Evolutionary conservation across 2,329 filamentous ascomycete genomes (phyloP).

Genomic region (Xylariales sp.): DNA sequence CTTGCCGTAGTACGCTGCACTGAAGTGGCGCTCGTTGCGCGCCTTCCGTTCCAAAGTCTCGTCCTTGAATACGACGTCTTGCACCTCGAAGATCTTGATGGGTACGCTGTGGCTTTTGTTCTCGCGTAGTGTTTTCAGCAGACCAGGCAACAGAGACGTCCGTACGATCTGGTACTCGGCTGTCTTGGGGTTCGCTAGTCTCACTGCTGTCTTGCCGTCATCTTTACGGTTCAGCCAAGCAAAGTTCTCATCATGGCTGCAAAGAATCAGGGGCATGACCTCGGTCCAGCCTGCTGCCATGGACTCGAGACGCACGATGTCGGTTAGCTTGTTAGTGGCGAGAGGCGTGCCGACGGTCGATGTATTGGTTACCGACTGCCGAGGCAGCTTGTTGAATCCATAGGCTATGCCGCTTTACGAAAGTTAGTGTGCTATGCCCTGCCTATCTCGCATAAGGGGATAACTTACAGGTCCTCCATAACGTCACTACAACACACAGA

Average conservation of each 20-base stretch:
- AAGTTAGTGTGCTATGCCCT: too few species aligned
- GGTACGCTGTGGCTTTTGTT: conserved; percentile 72
- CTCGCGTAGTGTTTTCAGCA: conserved; percentile 74
- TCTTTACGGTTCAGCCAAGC: conserved; percentile 79
- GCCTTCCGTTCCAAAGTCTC: conserved; percentile 71
- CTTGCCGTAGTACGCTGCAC: conserved; percentile 85
- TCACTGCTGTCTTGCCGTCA: conserved; percentile 65
- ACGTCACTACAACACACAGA: too few species aligned
- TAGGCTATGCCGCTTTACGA: conserved; percentile 97
- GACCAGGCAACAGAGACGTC: conserved; percentile 66
- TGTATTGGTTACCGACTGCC: conserved; percentile 79
- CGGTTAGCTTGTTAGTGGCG: conserved; percentile 87
- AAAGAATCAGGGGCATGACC: conserved; percentile 92
- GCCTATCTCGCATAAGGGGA: too few species aligned
- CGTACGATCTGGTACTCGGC: conserved; percentile 76
- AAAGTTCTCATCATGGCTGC: conserved; percentile 98
- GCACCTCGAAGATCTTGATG: conserved; percentile 75
- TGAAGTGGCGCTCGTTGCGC: conserved; percentile 91
- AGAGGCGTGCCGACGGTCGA: conserved; percentile 86
- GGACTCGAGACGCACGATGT: conserved; percentile 83
- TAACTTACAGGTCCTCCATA: conserved; percentile 98
- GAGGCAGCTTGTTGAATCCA: conserved; percentile 93
- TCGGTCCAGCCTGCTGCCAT: conserved; percentile 96
- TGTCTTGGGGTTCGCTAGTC: conserved; percentile 74
- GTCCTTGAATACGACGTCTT: conserved; percentile 81